A percentile compares a stretch with the other conserved stretches of the same genome.
Evolutionary conservation across 306 rosid genomes (phyloP).

Genomic region (Sicyos edulis): DNA sequence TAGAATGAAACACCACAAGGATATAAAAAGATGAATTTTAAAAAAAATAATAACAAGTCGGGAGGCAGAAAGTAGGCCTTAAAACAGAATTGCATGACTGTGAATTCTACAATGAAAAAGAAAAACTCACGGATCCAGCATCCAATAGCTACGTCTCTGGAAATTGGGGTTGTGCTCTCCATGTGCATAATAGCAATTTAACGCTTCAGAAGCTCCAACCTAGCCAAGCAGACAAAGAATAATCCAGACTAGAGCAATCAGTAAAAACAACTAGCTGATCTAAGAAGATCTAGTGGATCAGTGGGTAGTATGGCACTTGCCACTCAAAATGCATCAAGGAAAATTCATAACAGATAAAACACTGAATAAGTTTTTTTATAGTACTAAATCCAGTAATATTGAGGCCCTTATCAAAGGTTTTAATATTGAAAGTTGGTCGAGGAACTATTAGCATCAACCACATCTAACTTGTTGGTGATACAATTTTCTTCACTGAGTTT

Average conservation of each 20-base stretch:
- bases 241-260: constrained; percentile 26
- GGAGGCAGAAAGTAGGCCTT: neutral
- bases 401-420: neutral
- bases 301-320: neutral
- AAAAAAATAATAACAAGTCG: neutral
- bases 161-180: constrained; percentile 81
- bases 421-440: too few relatives aligned
- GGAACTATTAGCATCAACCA: too few relatives aligned
- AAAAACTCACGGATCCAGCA: constrained; percentile 83
- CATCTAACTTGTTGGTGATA: too few relatives aligned
- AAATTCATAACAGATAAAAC: neutral
- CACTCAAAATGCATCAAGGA: neutral
- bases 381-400: neutral
- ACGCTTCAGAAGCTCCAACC: constrained; percentile 84
- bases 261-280: constrained; percentile 19
- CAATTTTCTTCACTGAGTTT: too few relatives aligned
- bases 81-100: neutral
- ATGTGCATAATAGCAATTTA: constrained; percentile 95
- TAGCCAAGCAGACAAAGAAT: constrained; percentile 33
- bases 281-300: neutral
- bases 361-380: neutral
- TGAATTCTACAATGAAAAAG: constrained; percentile 22
- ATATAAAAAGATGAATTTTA: neutral
- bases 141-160: constrained; percentile 96
- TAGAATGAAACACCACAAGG: too few relatives aligned